Evolutionary conservation across 257 asterid species (phyloP), one percentile per base, ranked within the genome.

Genomic region (Mentha longifolia): DNA sequence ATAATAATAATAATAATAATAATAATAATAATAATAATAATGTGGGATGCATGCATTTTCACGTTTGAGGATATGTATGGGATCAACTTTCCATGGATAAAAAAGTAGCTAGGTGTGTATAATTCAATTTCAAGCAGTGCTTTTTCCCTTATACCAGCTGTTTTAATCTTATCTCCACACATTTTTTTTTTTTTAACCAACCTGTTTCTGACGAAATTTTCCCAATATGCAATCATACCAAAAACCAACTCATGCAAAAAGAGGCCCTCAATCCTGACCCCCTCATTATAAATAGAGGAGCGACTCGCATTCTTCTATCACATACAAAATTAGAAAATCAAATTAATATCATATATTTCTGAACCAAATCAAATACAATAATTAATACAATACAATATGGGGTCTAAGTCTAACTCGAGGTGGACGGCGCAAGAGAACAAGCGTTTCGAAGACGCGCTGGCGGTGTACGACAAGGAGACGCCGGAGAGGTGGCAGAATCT

Each of bases 381-480:
- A 22, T 22, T 22, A 22, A 33, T 6, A 33, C 37, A 33, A 4
- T 33, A 33, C 4, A 33, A 28, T 25, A 76, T 87, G 94, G 83
- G 76, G 19, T 84, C 92, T 2, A 84, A 67, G 43, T 77, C 92
- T 2, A 82, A 56, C 39, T 77, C 90, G 7, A 60, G 71, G 0
- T 90, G 96, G 96, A 88, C 86, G 0, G 59, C 74, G 1, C 72
- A 56, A 79, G 81, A 90, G 68, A 90, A 90, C 85, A 88, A 88
- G 91, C 57, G 56, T 57, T 90, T 90, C 57, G 96, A 90, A 81
- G 76, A 86, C 60, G 92, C 92, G 9, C 58, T 90, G 78, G 92
- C 95, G 0, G 55, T 62, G 11, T 85, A 73, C 74, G 86, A 83
- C 78, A 72, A 64, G 74, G 81, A 76, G 6, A 66, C 82, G 1